Base-by-base conservation (phyloP, 2,329 filamentous ascomycete genomes). In the Akanthomyces uredinophilus region DNA sequence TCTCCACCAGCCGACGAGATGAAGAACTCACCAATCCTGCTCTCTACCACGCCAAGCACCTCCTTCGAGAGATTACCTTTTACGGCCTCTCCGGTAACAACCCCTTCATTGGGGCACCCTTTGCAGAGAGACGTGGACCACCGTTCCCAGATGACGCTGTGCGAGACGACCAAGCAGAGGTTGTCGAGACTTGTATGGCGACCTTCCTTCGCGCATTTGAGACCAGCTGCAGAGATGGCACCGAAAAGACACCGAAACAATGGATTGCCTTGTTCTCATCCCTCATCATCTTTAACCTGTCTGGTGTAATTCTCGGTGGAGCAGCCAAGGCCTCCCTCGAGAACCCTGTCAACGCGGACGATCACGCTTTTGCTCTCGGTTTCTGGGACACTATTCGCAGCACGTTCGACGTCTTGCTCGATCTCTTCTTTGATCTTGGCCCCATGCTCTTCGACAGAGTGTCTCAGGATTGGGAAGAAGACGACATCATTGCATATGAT, bases 251-350 rank as follows among this genome's bases (percentile, higher is more conserved):
- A 75, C 27, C 72, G 77, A 10, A 77, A 76, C 75, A 75, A 60
- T 84, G 81, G 78, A 69, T 84, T 18, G 80, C 83, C 2, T 69
- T 79, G 4, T 83, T 85, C 63, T 73, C 83, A 55, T 80, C 83
- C 14, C 70, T 86, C 20, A 85, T 83, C 69, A 80, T 86, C n/a
- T 84, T 86, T 67, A 85, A 82, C 68, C 74, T 83, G 32, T 77
- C 81, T 22, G 78, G 79, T 54, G 82, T 82, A 1, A 75, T 86
- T 1, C 71, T 85, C 5, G 73, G 79, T 18, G 81, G 84, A 61
- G 72, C 81, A 11, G 27, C 57, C 5, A 29, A 47, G 37, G 54
- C 61, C 22, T 46, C 54, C 4, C 61, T 53, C 13, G 61, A 63
- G 5, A 46, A 32, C 27, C 52, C 52, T 2, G 49, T 53, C 27